Conservation (phyloP, 306 rosid species). For the Cucurbita pepo region DNA sequence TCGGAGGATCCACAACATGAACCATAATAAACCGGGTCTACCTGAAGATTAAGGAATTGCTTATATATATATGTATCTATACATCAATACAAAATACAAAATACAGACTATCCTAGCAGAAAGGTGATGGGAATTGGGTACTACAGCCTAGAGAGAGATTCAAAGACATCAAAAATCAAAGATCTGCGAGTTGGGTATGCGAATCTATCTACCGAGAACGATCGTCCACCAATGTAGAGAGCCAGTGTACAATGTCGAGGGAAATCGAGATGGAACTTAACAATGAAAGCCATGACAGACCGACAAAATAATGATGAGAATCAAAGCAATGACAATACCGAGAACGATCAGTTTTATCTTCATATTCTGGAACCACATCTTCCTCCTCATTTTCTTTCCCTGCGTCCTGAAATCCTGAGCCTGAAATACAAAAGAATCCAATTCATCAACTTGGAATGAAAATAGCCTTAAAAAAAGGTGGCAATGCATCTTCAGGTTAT, state of each 20-base stretch:
- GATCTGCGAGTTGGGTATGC: background rate
- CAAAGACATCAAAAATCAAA: background rate
- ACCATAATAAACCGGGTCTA: background rate
- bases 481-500: background rate
- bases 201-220: background rate
- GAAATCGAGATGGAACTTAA: background rate
- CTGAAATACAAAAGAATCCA: slow-evolving; percentile 7
- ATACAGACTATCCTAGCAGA: background rate
- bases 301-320: slow-evolving; percentile 19
- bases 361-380: slow-evolving; percentile 41
- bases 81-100: background rate
- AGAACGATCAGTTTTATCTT: slow-evolving; percentile 5
- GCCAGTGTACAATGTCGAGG: background rate
- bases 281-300: slow-evolving; percentile 2
- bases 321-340: slow-evolving; percentile 14
- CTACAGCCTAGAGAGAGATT: background rate
- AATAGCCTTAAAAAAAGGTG: background rate
- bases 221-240: slow-evolving; percentile 1
- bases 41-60: slow-evolving; percentile 1
- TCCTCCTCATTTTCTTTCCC: slow-evolving; percentile 49
- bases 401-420: slow-evolving; percentile 64
- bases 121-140: background rate
- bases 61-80: background rate
- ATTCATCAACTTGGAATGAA: no score
- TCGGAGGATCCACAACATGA: background rate